Base-by-base conservation (phyloP, 805 yeast genomes). In the Teunomyces funiuensis region DNA sequence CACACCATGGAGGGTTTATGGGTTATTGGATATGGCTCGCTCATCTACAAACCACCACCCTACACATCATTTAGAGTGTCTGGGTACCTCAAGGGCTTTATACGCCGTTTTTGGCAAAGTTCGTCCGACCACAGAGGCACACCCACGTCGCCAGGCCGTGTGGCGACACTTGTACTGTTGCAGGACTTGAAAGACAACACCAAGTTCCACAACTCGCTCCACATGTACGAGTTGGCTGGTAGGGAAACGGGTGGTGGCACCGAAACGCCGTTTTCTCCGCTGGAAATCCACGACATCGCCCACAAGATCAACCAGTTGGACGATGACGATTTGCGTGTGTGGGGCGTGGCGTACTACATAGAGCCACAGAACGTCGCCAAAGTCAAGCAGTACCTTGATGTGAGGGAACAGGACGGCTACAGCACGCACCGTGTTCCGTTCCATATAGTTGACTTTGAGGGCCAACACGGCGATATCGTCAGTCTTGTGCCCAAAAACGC, bases 51-150 rank as follows among this genome's bases (percentile, higher is more conserved):
- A 55, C 97, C 96, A 0, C 97, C 97, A 0, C 90, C 91, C 11
- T 74, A 76, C 50, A 75, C 77, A 46, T 70, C 78, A 36, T 69
- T 74, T 52, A 65, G 80, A 28, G 73, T 85, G 7, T 82, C 88
- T 0, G 97, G 97, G 0, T 77, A 82, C 36, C 71, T 90, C 17
- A 70, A 71, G 39, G 97, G 97, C 2, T 88, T 70, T 51, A 78
- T 83, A 1, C 73, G 98, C 15, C 66, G 96, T 33, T 90, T 90
- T 57, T 90, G 97, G 97, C 97, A 90, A 61, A 77, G 87, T 26
- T 83, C 93, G 8, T 79, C 83, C 17, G 97, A 90, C 59, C 96
- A 91, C 60, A 66, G 97, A 40, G 97, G 97, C 1, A 85, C 95
- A 0, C 88, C 88, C 0, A 86, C 79, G 42, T 58, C 65, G n/a